Evolutionary conservation across 164 flowering plant genomes (phyloP).

Genomic region (Vitis cinerea): DNA sequence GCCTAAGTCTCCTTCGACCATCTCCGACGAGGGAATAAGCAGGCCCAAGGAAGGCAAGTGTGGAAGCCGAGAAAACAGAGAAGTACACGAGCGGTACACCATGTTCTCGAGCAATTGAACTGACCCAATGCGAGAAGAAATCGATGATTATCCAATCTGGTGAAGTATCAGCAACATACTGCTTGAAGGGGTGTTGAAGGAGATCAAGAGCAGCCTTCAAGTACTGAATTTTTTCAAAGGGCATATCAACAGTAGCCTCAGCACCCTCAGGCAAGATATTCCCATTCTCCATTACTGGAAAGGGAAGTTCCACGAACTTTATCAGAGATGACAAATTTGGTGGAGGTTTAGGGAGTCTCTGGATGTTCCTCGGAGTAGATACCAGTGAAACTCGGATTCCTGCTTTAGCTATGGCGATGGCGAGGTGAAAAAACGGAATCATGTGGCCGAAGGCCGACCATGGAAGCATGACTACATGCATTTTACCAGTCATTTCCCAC

Average conservation of each 20-base stretch:
- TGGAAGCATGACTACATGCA: constrained; percentile 37
- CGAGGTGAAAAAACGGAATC: constrained; percentile 30
- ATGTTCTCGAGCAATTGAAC: constrained; percentile 14
- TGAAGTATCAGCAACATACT: constrained; percentile 8
- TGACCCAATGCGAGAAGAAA: constrained; percentile 24
- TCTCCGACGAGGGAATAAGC: constrained; percentile 16
- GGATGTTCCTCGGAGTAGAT: constrained; percentile 35
- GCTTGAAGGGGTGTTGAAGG: constrained; percentile 22
- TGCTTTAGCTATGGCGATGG: constrained; percentile 25
- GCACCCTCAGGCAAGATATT: constrained; percentile 25
- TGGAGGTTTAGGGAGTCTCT: constrained; percentile 40
- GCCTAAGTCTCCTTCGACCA: neutral
- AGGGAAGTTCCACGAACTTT: constrained; percentile 24
- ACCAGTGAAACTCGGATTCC: constrained; percentile 30
- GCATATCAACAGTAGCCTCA: constrained; percentile 45
- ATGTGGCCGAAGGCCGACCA: constrained; percentile 45
- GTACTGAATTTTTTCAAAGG: constrained; percentile 20
- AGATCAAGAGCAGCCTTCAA: constrained; percentile 40
- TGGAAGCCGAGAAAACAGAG: constrained; percentile 13
- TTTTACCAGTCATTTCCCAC: no score
- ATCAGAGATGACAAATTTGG: constrained; percentile 14
- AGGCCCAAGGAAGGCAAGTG: constrained; percentile 10
- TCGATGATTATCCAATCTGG: constrained; percentile 36
- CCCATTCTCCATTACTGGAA: constrained; percentile 22
- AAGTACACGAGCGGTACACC: constrained; percentile 5